Base-by-base conservation (phyloP, 139 green algal species). In the Yamagishiella unicocca region DNA sequence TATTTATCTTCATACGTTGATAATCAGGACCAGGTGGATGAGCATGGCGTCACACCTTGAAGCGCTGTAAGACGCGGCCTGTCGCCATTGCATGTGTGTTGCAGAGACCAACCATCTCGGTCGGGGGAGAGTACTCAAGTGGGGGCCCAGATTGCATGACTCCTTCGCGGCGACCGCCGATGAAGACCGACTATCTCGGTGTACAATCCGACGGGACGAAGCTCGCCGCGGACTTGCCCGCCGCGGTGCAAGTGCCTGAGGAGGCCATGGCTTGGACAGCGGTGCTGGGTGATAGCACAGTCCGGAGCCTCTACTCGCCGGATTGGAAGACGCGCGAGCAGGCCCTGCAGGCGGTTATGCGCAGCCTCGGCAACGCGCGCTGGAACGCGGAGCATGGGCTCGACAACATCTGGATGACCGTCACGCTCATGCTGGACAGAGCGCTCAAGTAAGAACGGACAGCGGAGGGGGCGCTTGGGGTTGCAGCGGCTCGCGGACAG, bases 281-380 rank as follows among this genome's bases (percentile, higher is more conserved):
- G 1, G 82, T 89, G 14, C 78, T 88, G 50, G 80, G 80, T 5
- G 87, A 90, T 31, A 75, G 35, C 33, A 71, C 53, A 4, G 76
- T 90, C 7, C 87, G 80, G n/a, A 84, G 61, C 71, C 29, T 88
- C 21, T 37, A 85, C 71, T 77, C 54, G 0, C 46, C 70, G 19
- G 80, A 90, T 71, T 90, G 87, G 87, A 90, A 90, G 71, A 85
- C 84, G 22, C 70, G 87, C 37, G 80, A 90, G 71, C 55, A 88
- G 21, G 74, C 77, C 33, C 54, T 90, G n/a, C 55, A 70, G 19
- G 79, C 80, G 4, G 66, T 90, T 4, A 46, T 43, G 68, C 70
- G 87, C 22, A 55, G 17, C 43, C 19, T 90, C 9, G 64, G 54
- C 42, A 84, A 86, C 37, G 50, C 70, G 22, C 85, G 85, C 33